Percentiles rank a stretch among this genome's conserved stretches.
These are phyloP conservation scores for Trifolium dubium DNA, from an alignment of 306 rosid species.

Conservation along the genomic window DNA sequence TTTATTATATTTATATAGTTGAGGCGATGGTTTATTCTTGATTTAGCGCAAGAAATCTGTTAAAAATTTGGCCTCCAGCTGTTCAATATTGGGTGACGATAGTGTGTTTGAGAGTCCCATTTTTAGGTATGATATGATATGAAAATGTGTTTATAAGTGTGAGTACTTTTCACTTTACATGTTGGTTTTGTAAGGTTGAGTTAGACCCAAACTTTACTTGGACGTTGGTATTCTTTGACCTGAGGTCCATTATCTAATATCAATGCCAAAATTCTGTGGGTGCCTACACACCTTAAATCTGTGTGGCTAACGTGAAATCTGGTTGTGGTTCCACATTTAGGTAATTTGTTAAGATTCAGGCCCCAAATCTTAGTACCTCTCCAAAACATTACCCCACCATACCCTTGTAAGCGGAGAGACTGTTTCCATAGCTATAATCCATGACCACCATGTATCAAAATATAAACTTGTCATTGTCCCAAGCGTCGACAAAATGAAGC, in stretches of 20 bases:
- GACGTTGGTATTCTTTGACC: not conserved
- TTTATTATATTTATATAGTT: no score
- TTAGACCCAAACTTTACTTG: not conserved
- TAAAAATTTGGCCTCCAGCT: not conserved
- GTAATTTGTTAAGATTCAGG: no score
- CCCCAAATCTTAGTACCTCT: not conserved
- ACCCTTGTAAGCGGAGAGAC: not conserved
- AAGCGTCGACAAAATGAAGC: conserved; percentile 6
- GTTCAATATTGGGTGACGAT: not conserved
- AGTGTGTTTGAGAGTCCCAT: not conserved
- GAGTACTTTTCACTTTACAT: not conserved
- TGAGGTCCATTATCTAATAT: not conserved
- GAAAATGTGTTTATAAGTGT: not conserved
- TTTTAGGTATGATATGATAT: not conserved
- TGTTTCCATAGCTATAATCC: not conserved
- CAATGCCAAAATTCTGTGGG: not conserved
- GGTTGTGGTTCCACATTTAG: not conserved
- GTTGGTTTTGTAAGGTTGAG: not conserved
- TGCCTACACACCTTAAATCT: not conserved
- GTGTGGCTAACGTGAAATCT: not conserved
- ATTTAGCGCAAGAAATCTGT: conserved; percentile 20
- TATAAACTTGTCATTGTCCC: not conserved
- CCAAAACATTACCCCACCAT: not conserved
- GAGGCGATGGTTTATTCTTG: no score
- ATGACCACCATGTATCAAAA: not conserved